Percentiles rank a stretch among this genome's conserved stretches.
phyloP scores from a whole-genome alignment of 495 filamentous ascomycete genomes.

The Annulohypoxylon stygium region DNA sequence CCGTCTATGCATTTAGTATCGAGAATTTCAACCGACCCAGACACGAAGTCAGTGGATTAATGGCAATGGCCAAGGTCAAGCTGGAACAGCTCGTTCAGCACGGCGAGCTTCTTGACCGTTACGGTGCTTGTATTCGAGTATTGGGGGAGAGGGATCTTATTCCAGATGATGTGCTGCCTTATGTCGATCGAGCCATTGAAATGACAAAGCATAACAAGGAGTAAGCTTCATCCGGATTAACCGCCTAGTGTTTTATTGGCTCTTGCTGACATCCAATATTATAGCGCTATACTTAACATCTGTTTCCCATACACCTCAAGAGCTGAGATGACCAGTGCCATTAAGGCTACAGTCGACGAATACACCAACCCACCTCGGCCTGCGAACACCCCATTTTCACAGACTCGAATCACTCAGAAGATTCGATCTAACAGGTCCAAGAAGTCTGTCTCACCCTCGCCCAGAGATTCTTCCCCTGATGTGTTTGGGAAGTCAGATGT shows the following conservation, averaged over 20 bases:
- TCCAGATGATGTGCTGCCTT: constrained; percentile 86
- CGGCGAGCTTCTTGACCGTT: constrained; percentile 91
- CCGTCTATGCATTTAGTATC: constrained; percentile 97
- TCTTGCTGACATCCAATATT: constrained; percentile 32
- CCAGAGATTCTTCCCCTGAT: constrained; percentile 55
- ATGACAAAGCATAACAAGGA: constrained; percentile 86
- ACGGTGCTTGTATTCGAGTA: constrained; percentile 87
- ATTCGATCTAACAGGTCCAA: constrained; percentile 72
- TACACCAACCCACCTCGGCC: constrained; percentile 76
- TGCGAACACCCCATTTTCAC: constrained; percentile 79
- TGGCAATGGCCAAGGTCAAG: constrained; percentile 98
- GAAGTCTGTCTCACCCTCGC: constrained; percentile 63
- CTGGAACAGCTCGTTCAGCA: constrained; percentile 91
- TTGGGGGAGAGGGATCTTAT: constrained; percentile 85
- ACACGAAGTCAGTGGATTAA: constrained; percentile 95
- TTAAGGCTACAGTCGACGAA: constrained; percentile 85
- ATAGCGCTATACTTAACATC: constrained; percentile 86
- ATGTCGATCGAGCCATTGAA: constrained; percentile 83
- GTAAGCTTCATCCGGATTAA: constrained; percentile 54
- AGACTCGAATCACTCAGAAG: constrained; percentile 86
- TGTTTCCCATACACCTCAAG: constrained; percentile 98
- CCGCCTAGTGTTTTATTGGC: not conserved
- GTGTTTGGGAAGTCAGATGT: constrained; percentile 56
- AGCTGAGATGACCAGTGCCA: constrained; percentile 94
- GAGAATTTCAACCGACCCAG: constrained; percentile 99